phyloP scores from a whole-genome alignment of 495 filamentous ascomycete species.

The Tuber magnatum region DNA sequence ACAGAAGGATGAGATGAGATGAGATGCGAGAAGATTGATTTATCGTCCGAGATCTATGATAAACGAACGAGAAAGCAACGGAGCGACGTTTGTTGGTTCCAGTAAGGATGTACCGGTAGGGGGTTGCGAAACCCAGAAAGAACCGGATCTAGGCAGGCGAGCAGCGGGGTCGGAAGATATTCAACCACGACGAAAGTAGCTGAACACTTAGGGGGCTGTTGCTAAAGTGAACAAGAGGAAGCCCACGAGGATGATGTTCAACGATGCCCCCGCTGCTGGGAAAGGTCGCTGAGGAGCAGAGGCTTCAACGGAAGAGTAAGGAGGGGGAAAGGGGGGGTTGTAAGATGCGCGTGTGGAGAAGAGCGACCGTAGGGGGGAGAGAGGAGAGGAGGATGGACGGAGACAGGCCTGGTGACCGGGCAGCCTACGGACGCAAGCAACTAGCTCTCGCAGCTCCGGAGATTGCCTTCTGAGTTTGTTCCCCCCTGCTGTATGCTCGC shows the following conservation, averaged over 20 bases:
- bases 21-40: not conserved
- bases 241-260: not conserved
- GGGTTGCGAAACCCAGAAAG: not conserved
- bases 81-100: constrained; percentile 25
- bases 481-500: constrained; percentile 11
- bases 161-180: not conserved
- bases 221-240: not conserved
- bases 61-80: constrained; percentile 13
- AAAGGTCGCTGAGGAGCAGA: not conserved
- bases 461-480: constrained; percentile 15
- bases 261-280: not conserved
- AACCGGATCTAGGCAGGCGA: not conserved
- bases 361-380: constrained; percentile 14
- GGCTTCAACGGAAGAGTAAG: constrained; percentile 27
- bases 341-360: constrained; percentile 25
- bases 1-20: constrained; percentile 27
- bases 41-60: not conserved
- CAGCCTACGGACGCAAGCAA: constrained; percentile 2
- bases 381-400: constrained; percentile 13
- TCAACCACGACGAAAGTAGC: not conserved
- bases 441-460: constrained; percentile 15
- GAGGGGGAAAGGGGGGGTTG: constrained; percentile 31
- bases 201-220: not conserved
- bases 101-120: constrained; percentile 26
- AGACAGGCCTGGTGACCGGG: constrained; percentile 26